Evolutionary conservation across 805 yeast genomes (phyloP).

Genomic region (Schwanniomyces polymorphus): DNA sequence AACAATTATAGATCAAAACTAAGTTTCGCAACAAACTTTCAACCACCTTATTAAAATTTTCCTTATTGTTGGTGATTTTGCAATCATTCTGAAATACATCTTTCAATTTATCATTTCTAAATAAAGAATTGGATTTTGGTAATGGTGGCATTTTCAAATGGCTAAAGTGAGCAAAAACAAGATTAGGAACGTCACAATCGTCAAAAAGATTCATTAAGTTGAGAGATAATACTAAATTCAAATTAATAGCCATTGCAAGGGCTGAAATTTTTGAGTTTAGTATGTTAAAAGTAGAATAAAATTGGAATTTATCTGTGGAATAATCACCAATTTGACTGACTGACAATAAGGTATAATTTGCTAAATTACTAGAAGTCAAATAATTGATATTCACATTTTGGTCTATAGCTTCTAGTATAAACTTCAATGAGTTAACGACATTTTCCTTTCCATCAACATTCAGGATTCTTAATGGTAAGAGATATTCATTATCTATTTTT

Average conservation of each 20-base stretch:
- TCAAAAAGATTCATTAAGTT: constrained; percentile 9
- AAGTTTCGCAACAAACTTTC: constrained; percentile 8
- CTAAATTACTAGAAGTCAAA: constrained; percentile 6
- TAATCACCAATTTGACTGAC: constrained; percentile 3
- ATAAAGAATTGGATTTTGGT: constrained; percentile 23
- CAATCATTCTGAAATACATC: constrained; percentile 7
- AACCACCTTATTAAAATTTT: constrained; percentile 5
- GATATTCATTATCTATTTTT: neutral
- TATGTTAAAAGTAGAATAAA: constrained; percentile 17
- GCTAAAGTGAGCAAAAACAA: constrained; percentile 12
- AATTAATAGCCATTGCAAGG: constrained; percentile 10
- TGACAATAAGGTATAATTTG: constrained; percentile 9
- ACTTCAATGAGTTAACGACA: constrained; percentile 9
- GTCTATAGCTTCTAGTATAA: constrained; percentile 22
- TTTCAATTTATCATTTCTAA: constrained; percentile 1
- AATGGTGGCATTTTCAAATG: constrained; percentile 27
- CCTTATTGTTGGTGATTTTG: neutral
- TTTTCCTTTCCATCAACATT: neutral
- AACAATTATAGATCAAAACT: constrained; percentile 4
- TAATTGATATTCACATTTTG: constrained; percentile 15
- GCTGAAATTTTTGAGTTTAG: constrained; percentile 22
- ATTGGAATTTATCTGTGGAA: constrained; percentile 10
- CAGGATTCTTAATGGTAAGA: neutral
- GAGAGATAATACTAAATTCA: constrained; percentile 16
- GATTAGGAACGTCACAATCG: constrained; percentile 10